Evolutionary conservation across 148 eudicot species (phyloP), one percentile per base, ranked within the genome.

Genomic region (Arbutus unedo): DNA sequence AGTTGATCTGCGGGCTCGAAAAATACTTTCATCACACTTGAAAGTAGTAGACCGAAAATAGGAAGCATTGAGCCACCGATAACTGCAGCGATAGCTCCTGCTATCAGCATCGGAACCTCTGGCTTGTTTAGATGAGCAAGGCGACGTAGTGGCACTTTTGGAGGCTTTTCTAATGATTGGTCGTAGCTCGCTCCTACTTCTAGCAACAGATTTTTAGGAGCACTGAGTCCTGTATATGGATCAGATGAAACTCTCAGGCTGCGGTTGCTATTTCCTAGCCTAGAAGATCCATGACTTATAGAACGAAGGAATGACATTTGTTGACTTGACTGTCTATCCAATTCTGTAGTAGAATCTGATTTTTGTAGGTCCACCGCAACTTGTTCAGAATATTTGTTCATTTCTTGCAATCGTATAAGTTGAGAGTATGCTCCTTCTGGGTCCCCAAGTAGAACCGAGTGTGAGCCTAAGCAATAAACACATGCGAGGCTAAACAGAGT

Each of bases 381-480:
- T 64, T 80, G 76, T 67, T 51, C 85, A 5, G 87, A 74, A 31
- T 86, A 87, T 31, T 81, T 88, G 53, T 79, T 90, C 62, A 88
- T 84, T 56, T 94, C 92, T 81, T 94, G 97, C 62, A 92, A 73
- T 25, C 60, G 85, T 81, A 93, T 85, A 75, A 94, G 98, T 82
- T 94, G 97, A 82, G 93, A 89, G 84, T 94, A 94, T 56, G 93
- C 93, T 79, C 97, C 98, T 77, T 94, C 91, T 80, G 94, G 91
- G 87, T 94, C 90, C 87, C 85, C 81, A 49, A 91, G 89, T 70
- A 93, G 84, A 73, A 91, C 91, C 11, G 83, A 78, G 84, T 94
- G 98, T 64, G 88, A 55, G 14, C 96, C 98, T 93, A 87, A 51
- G 55, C 44, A 59, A 62, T 44, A 21, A 81, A 75, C 64, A 45